Base-by-base conservation (phyloP, 1,284 basidiomycete genomes). In the Melanopsichium pennsylvanicum region DNA sequence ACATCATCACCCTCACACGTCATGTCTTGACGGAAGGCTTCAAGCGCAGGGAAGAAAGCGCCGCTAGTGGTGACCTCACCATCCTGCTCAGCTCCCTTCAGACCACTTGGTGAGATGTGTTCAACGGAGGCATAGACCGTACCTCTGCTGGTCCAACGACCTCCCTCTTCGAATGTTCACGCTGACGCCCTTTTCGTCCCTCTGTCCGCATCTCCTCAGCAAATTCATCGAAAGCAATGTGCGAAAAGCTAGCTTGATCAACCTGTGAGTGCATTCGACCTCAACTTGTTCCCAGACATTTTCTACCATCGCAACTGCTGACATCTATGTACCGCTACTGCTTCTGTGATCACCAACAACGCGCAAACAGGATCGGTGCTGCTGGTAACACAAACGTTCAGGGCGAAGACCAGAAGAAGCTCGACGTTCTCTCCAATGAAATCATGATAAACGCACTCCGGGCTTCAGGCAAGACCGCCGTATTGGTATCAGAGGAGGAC, bases 331-430 rank as follows among this genome's bases (percentile, higher is more conserved):
- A 18, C 18, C 39, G n/a, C 22, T 10, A 9, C 11, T 21, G 39
- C 66, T 26, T 21, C 11, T 18, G 21, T 36, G 45, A 50, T 43
- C 36, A 29, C 13, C 27, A 25, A 12, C 26, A 21, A 3, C 15
- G 22, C 21, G 4, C 2, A 13, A 18, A 61, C 75, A 93, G 92
- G 22, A 90, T 98, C 74, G 96, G 96, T 29, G 86, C 94, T 18
- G 96, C 96, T 11, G 96, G 96, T 18, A 92, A 94, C 79, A 90
- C 90, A 39, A 99, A 98, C 81, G 90, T 96, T 12, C 93, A 96
- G 83, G 96, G 96, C 42, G 96, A 98, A 82, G 96, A 97, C 82
- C 96, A 99, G 86, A 99, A 99, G 87, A 99, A 99, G 84, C 86
- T 99, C 54, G 95, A 97, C 81, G 90, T 97, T 18, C 86, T 98